Evolutionary conservation across 1,139 yeast genomes (phyloP).

Genomic region (Protomyces arabidopsidicola): DNA sequence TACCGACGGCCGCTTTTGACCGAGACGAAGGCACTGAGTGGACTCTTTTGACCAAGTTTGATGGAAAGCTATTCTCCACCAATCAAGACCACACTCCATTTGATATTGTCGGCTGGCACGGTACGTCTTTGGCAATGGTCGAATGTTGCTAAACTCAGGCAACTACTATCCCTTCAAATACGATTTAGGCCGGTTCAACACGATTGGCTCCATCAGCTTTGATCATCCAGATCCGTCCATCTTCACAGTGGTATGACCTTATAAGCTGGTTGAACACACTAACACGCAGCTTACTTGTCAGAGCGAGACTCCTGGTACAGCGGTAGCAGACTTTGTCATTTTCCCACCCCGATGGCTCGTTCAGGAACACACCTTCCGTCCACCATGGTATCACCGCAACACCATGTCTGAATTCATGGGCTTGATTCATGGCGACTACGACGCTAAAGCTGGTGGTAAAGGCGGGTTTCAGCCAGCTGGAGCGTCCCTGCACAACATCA

Average conservation of each 20-base stretch:
- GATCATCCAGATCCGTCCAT: constrained; percentile 32
- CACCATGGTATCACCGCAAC: constrained; percentile 39
- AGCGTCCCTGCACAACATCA: constrained; percentile 38
- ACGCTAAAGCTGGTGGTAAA: constrained; percentile 32
- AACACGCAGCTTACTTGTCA: constrained; percentile 35
- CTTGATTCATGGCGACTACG: constrained; percentile 37
- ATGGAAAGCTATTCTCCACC: constrained; percentile 35
- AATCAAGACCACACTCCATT: constrained; percentile 37
- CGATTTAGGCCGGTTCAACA: constrained; percentile 34
- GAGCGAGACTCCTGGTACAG: constrained; percentile 36
- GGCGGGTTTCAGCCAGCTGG: constrained; percentile 39
- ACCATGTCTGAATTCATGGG: constrained; percentile 40
- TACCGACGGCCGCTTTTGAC: constrained; percentile 35
- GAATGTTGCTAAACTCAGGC: background rate
- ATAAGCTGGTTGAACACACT: background rate
- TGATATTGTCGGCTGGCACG: constrained; percentile 40
- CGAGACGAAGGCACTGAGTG: constrained; percentile 31
- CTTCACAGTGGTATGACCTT: constrained; percentile 34
- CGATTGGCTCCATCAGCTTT: constrained; percentile 30
- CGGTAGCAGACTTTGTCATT: constrained; percentile 39
- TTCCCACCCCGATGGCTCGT: constrained; percentile 40
- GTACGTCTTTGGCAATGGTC: constrained; percentile 21
- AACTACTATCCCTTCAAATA: constrained; percentile 39
- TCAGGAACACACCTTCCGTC: constrained; percentile 38
- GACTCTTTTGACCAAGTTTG: constrained; percentile 35